Conservation (phyloP, 495 filamentous ascomycete genomes). For the Aspergillus affinis region DNA sequence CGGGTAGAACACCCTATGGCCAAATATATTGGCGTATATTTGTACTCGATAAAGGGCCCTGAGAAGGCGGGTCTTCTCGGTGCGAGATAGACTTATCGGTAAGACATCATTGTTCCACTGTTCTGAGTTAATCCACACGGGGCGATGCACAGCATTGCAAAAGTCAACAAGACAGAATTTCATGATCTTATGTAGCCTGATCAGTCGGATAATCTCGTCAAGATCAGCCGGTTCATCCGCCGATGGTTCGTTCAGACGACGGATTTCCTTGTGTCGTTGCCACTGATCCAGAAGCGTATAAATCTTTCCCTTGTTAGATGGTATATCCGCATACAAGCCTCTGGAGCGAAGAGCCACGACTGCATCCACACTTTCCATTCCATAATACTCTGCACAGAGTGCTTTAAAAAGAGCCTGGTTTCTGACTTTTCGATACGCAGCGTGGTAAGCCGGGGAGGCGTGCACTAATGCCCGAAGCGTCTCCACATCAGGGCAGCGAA, state of each 20-base stretch:
- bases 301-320: constrained; percentile 12
- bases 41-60: constrained; percentile 8
- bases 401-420: neutral
- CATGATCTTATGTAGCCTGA: constrained; percentile 9
- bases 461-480: neutral
- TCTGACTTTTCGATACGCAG: constrained; percentile 3
- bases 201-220: constrained; percentile 3
- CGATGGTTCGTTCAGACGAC: neutral
- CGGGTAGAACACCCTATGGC: neutral
- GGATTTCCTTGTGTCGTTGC: constrained; percentile 15
- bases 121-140: constrained; percentile 1
- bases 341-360: constrained; percentile 18
- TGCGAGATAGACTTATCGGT: constrained; percentile 5
- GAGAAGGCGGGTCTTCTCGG: constrained; percentile 10
- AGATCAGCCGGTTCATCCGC: constrained; percentile 7
- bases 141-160: neutral
- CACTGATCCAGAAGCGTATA: constrained; percentile 10
- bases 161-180: constrained; percentile 9
- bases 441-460: constrained; percentile 3
- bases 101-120: constrained; percentile 5
- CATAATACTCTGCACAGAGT: constrained; percentile 9
- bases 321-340: neutral
- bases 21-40: constrained; percentile 13
- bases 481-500: neutral
- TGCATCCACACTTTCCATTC: constrained; percentile 9